Conservation (phyloP, 176 grass and related monocot genomes). For the Oropetium thomaeum region DNA sequence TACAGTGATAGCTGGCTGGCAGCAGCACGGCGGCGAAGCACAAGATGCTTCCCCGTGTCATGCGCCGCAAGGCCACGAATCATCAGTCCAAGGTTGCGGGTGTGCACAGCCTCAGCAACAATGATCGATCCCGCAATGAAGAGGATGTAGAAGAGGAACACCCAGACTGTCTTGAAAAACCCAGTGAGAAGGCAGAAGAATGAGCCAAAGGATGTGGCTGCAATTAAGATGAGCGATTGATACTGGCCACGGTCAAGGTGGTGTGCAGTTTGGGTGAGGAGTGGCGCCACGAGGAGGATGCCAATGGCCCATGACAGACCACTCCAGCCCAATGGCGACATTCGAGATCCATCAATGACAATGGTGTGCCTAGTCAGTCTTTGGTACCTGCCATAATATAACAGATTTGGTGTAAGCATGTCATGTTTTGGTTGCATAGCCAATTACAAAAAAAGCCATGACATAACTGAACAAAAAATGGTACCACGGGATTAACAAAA, state of each 20-base stretch:
- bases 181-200: slow-evolving; percentile 86
- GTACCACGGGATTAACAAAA: too few relatives aligned
- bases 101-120: slow-evolving; percentile 58
- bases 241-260: slow-evolving; percentile 79
- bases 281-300: slow-evolving; percentile 49
- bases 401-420: slow-evolving; percentile 37
- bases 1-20: slow-evolving; percentile 62
- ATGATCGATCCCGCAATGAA: slow-evolving; percentile 54
- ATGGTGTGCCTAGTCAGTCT: slow-evolving; percentile 67
- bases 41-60: slow-evolving; percentile 57
- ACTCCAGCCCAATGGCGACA: slow-evolving; percentile 77
- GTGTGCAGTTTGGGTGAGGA: slow-evolving; percentile 62
- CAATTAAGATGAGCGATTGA: slow-evolving; percentile 68
- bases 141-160: slow-evolving; percentile 81
- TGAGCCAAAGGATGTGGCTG: slow-evolving; percentile 58
- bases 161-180: slow-evolving; percentile 92
- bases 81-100: slow-evolving; percentile 76
- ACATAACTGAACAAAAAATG: slow-evolving; percentile 1
- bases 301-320: slow-evolving; percentile 84
- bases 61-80: slow-evolving; percentile 58
- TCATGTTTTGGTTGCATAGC: neutral
- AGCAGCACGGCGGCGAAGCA: slow-evolving; percentile 58
- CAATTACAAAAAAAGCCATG: neutral
- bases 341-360: slow-evolving; percentile 36
- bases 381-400: slow-evolving; percentile 58